Evolutionary conservation across 2,329 filamentous ascomycete species (phyloP).

Genomic region (Waltergamsia citrina): DNA sequence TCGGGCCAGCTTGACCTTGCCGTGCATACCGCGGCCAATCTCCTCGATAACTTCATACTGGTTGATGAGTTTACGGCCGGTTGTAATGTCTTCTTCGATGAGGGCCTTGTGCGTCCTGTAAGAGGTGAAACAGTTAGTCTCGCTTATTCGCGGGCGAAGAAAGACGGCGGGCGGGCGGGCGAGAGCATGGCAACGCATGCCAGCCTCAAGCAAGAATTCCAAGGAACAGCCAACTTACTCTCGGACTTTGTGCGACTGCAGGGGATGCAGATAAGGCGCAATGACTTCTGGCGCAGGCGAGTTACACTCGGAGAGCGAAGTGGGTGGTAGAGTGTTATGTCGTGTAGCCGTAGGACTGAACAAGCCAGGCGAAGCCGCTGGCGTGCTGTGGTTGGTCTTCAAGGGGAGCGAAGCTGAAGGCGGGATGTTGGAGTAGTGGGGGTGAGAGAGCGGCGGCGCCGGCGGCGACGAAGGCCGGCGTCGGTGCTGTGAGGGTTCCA

Average conservation of each 20-base stretch:
- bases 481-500: slow-evolving; percentile 2
- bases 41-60: slow-evolving; percentile 97
- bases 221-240: slow-evolving; percentile 46
- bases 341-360: slow-evolving; percentile 43
- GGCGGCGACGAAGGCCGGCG: slow-evolving; percentile 2
- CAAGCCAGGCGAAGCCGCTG: slow-evolving; percentile 51
- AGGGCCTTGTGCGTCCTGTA: slow-evolving; percentile 76
- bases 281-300: slow-evolving; percentile 37
- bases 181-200: too few species aligned
- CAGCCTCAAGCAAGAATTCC: too few species aligned
- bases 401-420: slow-evolving; percentile 24
- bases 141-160: too few species aligned
- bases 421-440: slow-evolving; percentile 17
- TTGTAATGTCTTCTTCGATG: slow-evolving; percentile 80
- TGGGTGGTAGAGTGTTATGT: slow-evolving; percentile 25
- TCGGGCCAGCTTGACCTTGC: slow-evolving; percentile 91
- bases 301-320: slow-evolving; percentile 42
- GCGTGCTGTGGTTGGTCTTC: slow-evolving; percentile 45
- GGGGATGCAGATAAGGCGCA: slow-evolving; percentile 58
- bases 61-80: slow-evolving; percentile 93
- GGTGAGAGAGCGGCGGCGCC: slow-evolving; percentile 2
- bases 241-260: slow-evolving; percentile 65
- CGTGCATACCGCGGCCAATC: slow-evolving; percentile 89
- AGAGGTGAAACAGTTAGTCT: slow-evolving; percentile 3
- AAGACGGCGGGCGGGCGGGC: neutral